Conservation (phyloP, 768 basidiomycete genomes). For the Paxillus involutus region DNA sequence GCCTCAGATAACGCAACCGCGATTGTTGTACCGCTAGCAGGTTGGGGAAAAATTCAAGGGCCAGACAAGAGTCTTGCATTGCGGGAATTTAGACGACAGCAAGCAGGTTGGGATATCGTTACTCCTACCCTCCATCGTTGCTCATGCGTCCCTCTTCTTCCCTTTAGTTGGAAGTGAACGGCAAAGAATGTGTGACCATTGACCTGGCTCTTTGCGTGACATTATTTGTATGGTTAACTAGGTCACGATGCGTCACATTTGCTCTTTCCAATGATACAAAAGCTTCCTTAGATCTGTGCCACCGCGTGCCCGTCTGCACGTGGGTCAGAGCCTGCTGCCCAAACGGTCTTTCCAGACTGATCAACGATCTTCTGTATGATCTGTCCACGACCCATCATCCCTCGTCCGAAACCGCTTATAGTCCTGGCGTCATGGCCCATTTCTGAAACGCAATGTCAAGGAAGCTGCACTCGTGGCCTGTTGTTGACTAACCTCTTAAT, state of each 20-base stretch:
- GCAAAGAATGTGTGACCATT: slow-evolving; percentile 58
- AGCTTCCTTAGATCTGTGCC: slow-evolving; percentile 63
- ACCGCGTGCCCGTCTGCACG: slow-evolving; percentile 87
- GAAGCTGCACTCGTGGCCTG: background rate
- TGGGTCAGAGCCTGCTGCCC: slow-evolving; percentile 93
- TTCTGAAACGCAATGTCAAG: slow-evolving; percentile 37
- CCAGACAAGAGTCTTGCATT: slow-evolving; percentile 81
- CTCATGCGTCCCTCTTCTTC: slow-evolving; percentile 3
- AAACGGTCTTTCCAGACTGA: slow-evolving; percentile 69
- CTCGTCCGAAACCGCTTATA: slow-evolving; percentile 58
- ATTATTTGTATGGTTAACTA: slow-evolving; percentile 3
- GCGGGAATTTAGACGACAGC: slow-evolving; percentile 73
- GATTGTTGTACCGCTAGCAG: slow-evolving; percentile 87
- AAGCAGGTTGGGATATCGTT: slow-evolving; percentile 48
- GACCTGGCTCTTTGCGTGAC: background rate
- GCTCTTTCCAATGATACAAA: background rate
- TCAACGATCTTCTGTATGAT: slow-evolving; percentile 80
- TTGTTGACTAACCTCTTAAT: slow-evolving; percentile 56
- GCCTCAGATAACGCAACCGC: slow-evolving; percentile 87
- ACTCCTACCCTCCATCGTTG: background rate
- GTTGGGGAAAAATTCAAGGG: slow-evolving; percentile 84
- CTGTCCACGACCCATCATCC: slow-evolving; percentile 81
- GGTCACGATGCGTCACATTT: background rate
- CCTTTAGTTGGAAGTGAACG: slow-evolving; percentile 62
- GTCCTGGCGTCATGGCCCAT: slow-evolving; percentile 87